Percentiles rank a stretch among this genome's conserved stretches.
Evolutionary conservation across 495 filamentous ascomycete species (phyloP).

Genomic region (Tuber aestivum): DNA sequence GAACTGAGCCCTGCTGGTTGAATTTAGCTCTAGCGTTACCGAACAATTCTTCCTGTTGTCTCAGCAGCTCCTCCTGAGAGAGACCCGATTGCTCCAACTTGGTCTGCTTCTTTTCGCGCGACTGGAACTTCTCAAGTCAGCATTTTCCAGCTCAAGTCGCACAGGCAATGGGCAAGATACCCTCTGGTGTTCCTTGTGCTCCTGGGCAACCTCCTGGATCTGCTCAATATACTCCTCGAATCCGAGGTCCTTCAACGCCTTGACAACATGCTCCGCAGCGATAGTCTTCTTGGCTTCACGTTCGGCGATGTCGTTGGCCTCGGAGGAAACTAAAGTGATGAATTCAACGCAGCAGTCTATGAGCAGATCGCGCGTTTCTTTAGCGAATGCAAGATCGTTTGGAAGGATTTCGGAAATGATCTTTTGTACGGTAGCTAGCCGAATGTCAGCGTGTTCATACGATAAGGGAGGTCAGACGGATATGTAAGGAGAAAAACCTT

Average conservation of each 20-base stretch:
- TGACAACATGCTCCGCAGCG: conserved; percentile 90
- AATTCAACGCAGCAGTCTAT: conserved; percentile 99
- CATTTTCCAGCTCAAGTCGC: conserved; percentile 30
- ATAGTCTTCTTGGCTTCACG: conserved; percentile 99
- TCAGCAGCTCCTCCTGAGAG: conserved; percentile 78
- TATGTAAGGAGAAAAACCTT: conserved; percentile 52
- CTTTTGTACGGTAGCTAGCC: conserved; percentile 87
- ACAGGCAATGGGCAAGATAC: conserved; percentile 49
- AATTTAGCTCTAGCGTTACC: conserved; percentile 72
- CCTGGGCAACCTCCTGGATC: conserved; percentile 77
- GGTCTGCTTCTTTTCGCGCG: conserved; percentile 90
- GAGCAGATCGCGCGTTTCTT: conserved; percentile 87
- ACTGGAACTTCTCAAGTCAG: conserved; percentile 50
- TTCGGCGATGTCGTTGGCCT: conserved; percentile 97
- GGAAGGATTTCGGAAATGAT: conserved; percentile 92
- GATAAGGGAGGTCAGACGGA: background rate
- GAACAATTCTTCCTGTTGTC: conserved; percentile 87
- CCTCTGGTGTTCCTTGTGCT: conserved; percentile 88
- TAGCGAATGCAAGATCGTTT: conserved; percentile 69
- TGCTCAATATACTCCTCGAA: conserved; percentile 85
- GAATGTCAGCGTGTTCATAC: background rate
- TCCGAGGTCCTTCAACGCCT: conserved; percentile 80
- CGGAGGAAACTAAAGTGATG: conserved; percentile 92
- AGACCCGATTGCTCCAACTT: conserved; percentile 93
- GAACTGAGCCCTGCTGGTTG: conserved; percentile 46